Evolutionary conservation across 176 grass and related monocot genomes (phyloP).

Genomic region (Miscanthus lutarioriparius): DNA sequence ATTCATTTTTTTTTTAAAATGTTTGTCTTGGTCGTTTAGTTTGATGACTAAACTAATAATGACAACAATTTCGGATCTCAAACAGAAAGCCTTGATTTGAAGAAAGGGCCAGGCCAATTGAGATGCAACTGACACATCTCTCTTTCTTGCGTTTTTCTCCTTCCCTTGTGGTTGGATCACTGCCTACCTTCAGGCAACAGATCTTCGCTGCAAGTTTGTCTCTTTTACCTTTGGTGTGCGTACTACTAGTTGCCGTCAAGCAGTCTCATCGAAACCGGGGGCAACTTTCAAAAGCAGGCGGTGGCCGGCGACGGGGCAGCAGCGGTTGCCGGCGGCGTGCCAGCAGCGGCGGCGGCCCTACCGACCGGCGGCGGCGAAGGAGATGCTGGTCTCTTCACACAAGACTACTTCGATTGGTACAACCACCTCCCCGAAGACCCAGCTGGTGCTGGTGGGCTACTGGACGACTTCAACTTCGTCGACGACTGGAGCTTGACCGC

Average conservation of each 20-base stretch:
- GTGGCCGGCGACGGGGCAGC: not conserved
- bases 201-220: not conserved
- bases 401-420: not conserved
- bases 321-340: too few relatives aligned
- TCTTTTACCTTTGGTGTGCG: conserved; percentile 11
- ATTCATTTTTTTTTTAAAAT: too few relatives aligned
- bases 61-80: not conserved
- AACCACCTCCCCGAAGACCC: not conserved
- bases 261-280: not conserved
- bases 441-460: not conserved
- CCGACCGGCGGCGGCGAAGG: too few relatives aligned
- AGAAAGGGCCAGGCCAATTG: not conserved
- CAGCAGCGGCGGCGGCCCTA: too few relatives aligned
- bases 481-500: not conserved
- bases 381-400: not conserved
- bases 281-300: not conserved
- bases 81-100: not conserved
- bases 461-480: not conserved
- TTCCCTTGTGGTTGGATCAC: not conserved
- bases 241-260: not conserved
- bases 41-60: not conserved
- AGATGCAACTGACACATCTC: not conserved
- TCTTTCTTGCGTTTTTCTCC: not conserved
- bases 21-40: not conserved
- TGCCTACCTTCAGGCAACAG: conserved; percentile 13